Evolutionary conservation across 768 basidiomycete species (phyloP).

Genomic region (Fomitopsis serialis): DNA sequence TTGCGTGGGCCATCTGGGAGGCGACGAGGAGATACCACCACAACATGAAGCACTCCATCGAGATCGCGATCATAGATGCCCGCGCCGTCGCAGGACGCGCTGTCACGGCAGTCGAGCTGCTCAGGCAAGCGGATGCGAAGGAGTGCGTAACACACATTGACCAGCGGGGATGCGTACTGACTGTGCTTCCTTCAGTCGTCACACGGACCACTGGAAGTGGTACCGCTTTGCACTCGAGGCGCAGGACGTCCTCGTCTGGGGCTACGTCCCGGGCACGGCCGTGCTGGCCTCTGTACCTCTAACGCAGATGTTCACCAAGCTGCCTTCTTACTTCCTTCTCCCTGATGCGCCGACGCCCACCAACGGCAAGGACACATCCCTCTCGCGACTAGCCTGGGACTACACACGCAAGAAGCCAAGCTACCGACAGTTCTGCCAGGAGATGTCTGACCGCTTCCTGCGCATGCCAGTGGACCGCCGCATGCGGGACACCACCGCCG

Average conservation of each 20-base stretch:
- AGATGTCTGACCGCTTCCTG: slow-evolving; percentile 60
- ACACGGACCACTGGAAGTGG: slow-evolving; percentile 70
- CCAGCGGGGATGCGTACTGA: slow-evolving; percentile 4
- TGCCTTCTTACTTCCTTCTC: slow-evolving; percentile 66
- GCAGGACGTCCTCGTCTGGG: slow-evolving; percentile 69
- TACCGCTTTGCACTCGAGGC: slow-evolving; percentile 69
- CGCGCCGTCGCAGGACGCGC: slow-evolving; percentile 49
- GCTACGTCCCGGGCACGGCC: slow-evolving; percentile 58
- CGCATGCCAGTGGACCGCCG: slow-evolving; percentile 48
- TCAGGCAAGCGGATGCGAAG: slow-evolving; percentile 44
- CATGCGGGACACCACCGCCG: slow-evolving; percentile 60
- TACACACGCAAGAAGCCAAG: slow-evolving; percentile 52
- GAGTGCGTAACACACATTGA: slow-evolving; percentile 40
- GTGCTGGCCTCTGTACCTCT: slow-evolving; percentile 70
- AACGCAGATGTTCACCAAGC: slow-evolving; percentile 52
- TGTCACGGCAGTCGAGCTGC: slow-evolving; percentile 59
- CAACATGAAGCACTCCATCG: slow-evolving; percentile 68
- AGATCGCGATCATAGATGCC: slow-evolving; percentile 78
- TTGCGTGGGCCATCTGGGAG: slow-evolving; percentile 81
- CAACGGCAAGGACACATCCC: slow-evolving; percentile 28
- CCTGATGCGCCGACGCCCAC: slow-evolving; percentile 20
- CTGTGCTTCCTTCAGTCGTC: slow-evolving; percentile 35
- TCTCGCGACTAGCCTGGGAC: slow-evolving; percentile 46
- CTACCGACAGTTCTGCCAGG: slow-evolving; percentile 68
- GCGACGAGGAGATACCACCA: slow-evolving; percentile 68